phyloP scores from a whole-genome alignment of 2,329 filamentous ascomycete genomes.

The Apiospora rasikravindrae region DNA sequence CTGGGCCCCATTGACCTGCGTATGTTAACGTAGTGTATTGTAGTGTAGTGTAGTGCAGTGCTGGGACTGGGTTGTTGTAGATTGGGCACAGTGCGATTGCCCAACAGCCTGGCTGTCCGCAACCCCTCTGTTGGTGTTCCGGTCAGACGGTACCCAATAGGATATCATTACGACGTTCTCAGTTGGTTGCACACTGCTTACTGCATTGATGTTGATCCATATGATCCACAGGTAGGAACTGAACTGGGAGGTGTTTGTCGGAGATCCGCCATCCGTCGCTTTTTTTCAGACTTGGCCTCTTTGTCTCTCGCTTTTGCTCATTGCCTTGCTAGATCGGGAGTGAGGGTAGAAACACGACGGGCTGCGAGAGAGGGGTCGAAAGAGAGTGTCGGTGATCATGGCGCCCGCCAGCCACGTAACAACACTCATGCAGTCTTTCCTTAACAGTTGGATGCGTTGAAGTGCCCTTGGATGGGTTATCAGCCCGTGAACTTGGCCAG shows the following conservation, averaged over 20 bases:
- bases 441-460: too few species aligned
- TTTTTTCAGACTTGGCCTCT: not conserved
- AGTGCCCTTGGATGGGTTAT: too few species aligned
- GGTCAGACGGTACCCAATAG: not conserved
- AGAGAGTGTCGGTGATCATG: not conserved
- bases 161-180: not conserved
- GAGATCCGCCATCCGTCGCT: not conserved
- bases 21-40: too few species aligned
- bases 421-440: not conserved
- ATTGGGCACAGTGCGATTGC: slow-evolving; percentile 6
- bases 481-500: too few species aligned
- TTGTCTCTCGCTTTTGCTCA: not conserved
- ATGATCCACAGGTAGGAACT: not conserved
- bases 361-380: not conserved
- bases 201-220: not conserved
- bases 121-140: not conserved
- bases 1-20: not conserved
- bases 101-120: not conserved
- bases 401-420: not conserved
- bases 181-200: slow-evolving; percentile 8
- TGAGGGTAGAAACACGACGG: not conserved
- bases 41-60: not conserved
- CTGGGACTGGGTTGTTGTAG: not conserved
- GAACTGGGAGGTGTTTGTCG: not conserved
- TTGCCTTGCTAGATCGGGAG: not conserved